Percentiles rank a stretch among this genome's conserved stretches.
These are phyloP conservation scores for Cercophora newfieldiana DNA, from an alignment of 495 filamentous ascomycete genomes.

Conservation along the genomic window DNA sequence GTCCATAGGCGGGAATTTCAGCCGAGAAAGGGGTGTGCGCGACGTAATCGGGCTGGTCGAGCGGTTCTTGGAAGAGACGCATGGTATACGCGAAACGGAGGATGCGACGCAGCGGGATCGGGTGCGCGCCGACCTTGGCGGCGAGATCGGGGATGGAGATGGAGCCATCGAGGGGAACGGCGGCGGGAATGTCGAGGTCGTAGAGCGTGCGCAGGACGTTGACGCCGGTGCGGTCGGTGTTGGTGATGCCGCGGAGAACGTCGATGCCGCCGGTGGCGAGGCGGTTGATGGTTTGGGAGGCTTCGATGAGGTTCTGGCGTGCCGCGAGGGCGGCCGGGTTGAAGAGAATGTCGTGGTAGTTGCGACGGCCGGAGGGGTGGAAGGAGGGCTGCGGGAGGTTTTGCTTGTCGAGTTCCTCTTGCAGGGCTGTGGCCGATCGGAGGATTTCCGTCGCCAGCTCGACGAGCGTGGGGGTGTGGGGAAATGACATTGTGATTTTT, in stretches of 20 bases:
- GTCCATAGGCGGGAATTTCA: background rate
- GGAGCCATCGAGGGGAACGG: background rate
- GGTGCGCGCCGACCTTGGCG: background rate
- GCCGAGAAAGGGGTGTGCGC: constrained; percentile 15
- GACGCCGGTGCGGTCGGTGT: background rate
- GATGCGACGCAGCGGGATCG: background rate
- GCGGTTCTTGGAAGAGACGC: constrained; percentile 10
- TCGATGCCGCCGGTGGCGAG: constrained; percentile 8
- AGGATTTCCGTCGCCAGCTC: constrained; percentile 1
- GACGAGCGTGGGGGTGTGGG: background rate
- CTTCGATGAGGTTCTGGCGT: constrained; percentile 1
- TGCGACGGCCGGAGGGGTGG: background rate
- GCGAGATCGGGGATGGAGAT: constrained; percentile 10
- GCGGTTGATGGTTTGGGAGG: background rate
- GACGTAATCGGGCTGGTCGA: background rate
- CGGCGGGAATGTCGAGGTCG: constrained; percentile 6
- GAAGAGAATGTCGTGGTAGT: constrained; percentile 12
- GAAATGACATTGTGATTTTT: background rate
- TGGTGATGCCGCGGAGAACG: background rate
- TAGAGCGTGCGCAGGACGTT: constrained; percentile 1
- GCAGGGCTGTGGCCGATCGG: background rate
- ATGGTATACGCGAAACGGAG: constrained; percentile 15
- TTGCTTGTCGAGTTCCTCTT: constrained; percentile 3
- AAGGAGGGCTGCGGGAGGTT: constrained; percentile 6
- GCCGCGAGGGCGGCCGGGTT: constrained; percentile 6